Base-by-base conservation (phyloP, 2,329 filamentous ascomycete genomes). In the Cytospora leucostoma region DNA sequence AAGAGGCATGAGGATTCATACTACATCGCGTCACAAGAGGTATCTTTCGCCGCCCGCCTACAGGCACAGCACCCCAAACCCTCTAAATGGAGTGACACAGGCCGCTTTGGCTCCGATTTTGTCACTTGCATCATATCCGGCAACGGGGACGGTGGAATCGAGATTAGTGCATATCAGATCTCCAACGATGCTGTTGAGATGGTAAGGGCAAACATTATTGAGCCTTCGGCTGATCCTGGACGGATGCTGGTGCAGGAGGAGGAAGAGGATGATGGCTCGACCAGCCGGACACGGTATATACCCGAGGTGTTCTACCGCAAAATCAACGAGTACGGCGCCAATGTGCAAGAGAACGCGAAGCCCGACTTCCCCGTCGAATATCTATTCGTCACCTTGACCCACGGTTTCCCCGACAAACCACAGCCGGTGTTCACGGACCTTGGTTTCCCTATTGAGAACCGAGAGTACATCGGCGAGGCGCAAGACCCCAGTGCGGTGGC, bases 281-380 rank as follows among this genome's bases (percentile, higher is more conserved):
- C 77, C 56, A 89, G 84, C 74, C 87, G 87, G 62, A 88, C 89
- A 32, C 86, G 93, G 70, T 99, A 99, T 73, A 96, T 99, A 27
- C 95, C 95, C 0, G 95, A 99, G 72, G 94, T 99, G 5, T 99
- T 98, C 77, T 99, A 96, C 79, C 88, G 94, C 66, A 88, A 87
- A 69, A 92, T 97, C 76, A 99, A 99, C 76, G 94, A 99, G 75
- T 97, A 99, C 73, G 93, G 93, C 38, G 92, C 90, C 67, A 97
- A 94, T 70, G 95, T 98, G 8, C 95, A 97, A 74, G 92, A 98
- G 76, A 98, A 97, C 70, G 95, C 95, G 32, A 98, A 97, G 74
- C 95, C 95, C 0, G 88, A 91, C 53, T 99, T 99, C 75, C 95
- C 95, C 0, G 93, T 97, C 56, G 95, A 99, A 74, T 99, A 98